Evolutionary conservation across 768 basidiomycete species (phyloP).

Genomic region (Mycena polygramma): DNA sequence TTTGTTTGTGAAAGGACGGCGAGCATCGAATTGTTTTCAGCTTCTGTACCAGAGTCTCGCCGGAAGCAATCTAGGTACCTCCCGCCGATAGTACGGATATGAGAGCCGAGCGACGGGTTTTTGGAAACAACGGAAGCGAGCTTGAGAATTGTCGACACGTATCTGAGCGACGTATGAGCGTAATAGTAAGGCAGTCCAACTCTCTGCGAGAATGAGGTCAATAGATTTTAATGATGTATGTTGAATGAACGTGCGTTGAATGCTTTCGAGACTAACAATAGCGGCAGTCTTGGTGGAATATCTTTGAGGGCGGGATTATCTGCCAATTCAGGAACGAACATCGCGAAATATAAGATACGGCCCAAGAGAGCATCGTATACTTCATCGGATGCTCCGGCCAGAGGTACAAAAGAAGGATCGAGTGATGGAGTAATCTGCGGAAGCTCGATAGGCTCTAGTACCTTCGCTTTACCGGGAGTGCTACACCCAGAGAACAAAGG

Average conservation of each 20-base stretch:
- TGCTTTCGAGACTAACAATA: slow-evolving; percentile 8
- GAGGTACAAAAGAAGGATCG: slow-evolving; percentile 12
- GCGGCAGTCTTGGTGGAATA: background rate
- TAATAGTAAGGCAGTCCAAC: slow-evolving; percentile 17
- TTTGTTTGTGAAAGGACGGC: background rate
- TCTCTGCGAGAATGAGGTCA: background rate
- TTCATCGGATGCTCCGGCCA: background rate
- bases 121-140: background rate
- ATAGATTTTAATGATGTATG: background rate
- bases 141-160: background rate
- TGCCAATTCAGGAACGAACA: slow-evolving; percentile 11
- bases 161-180: background rate
- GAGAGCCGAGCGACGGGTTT: slow-evolving; percentile 1
- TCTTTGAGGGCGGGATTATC: background rate
- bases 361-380: slow-evolving; percentile 5
- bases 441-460: background rate
- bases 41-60: no score
- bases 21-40: background rate
- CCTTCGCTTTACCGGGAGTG: background rate
- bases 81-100: background rate
- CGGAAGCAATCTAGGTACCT: no score
- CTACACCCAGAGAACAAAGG: background rate
- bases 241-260: slow-evolving; percentile 2
- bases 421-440: background rate
- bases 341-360: slow-evolving; percentile 21